phyloP scores from a whole-genome alignment of 1,284 basidiomycete species.

The Naganishia cerealis region DNA sequence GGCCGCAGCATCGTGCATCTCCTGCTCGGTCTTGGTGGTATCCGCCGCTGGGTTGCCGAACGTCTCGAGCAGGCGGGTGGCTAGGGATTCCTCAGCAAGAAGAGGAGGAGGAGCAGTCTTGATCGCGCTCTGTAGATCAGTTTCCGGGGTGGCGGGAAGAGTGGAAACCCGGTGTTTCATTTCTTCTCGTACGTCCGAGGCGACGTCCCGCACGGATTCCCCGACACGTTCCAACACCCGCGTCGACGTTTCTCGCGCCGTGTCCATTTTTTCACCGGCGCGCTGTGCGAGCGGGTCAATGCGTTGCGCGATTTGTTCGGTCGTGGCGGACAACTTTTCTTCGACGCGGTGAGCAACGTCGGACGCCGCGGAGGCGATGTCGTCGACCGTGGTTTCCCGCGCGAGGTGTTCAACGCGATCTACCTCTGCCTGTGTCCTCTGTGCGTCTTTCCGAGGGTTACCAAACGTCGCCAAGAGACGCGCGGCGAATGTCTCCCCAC shows the following conservation, averaged over 20 bases:
- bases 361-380: neutral
- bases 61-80: slow-evolving; percentile 7
- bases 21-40: neutral
- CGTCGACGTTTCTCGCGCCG: neutral
- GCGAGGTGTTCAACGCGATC: neutral
- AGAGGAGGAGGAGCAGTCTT: neutral
- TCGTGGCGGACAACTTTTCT: neutral
- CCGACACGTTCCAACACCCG: neutral
- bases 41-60: slow-evolving; percentile 17
- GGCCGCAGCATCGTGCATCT: neutral
- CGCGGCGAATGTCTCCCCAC: neutral
- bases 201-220: neutral
- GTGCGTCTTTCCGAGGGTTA: neutral
- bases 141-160: neutral
- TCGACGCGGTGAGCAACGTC: neutral
- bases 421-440: neutral
- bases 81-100: neutral
- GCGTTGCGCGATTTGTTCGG: neutral
- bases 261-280: slow-evolving; percentile 12
- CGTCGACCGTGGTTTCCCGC: neutral
- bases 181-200: neutral
- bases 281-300: neutral
- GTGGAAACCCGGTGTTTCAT: neutral
- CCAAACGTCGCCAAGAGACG: slow-evolving; percentile 15
- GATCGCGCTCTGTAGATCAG: neutral